Conservation (phyloP, 75 land plant genomes). For the Sequoia sempervirens region DNA sequence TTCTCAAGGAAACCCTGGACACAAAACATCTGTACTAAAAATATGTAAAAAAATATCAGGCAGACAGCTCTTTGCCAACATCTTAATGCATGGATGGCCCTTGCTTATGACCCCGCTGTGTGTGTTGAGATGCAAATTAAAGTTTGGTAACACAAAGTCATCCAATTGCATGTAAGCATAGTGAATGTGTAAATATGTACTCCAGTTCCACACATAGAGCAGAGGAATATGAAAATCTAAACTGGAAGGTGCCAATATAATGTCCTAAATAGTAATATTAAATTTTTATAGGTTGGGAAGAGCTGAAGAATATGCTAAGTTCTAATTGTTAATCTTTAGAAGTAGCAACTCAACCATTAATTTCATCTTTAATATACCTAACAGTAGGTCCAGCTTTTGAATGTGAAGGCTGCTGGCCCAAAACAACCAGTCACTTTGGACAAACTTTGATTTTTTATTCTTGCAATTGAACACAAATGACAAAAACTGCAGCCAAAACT, state of each 20-base stretch:
- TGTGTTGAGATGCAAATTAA: background rate
- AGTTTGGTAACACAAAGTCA: background rate
- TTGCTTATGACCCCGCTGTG: background rate
- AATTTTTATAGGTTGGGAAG: background rate
- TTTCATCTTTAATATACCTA: background rate
- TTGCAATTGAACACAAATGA: background rate
- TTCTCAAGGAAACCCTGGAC: background rate
- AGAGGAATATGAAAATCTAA: background rate
- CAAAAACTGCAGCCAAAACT: background rate
- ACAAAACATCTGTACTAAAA: background rate
- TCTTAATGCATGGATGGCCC: background rate
- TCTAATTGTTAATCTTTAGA: background rate
- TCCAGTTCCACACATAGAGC: background rate
- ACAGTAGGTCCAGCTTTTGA: background rate
- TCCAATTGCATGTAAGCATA: background rate
- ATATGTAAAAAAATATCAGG: background rate
- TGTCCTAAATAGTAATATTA: background rate
- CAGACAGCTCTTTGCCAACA: background rate
- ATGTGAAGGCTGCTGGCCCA: background rate
- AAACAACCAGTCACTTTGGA: background rate
- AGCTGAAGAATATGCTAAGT: background rate
- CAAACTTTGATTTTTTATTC: background rate
- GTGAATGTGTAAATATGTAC: background rate
- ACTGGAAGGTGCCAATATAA: background rate
- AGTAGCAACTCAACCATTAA: background rate